Conservation (phyloP, 495 filamentous ascomycete species). For the Hypoxylon fragiforme region DNA sequence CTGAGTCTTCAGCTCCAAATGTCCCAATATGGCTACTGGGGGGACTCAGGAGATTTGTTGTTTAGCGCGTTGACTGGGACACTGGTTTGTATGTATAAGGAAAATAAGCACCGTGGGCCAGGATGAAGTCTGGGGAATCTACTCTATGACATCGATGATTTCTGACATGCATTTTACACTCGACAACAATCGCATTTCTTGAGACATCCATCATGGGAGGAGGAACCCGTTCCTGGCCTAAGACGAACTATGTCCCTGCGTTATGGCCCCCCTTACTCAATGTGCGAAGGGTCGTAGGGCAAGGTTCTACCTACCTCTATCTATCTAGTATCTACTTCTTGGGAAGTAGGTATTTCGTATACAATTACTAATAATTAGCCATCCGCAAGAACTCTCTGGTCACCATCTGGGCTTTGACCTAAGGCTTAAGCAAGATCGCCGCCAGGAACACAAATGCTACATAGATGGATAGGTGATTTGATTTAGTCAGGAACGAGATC, state of each 20-base stretch:
- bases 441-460: too few species aligned
- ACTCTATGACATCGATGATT: neutral
- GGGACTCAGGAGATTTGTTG: neutral
- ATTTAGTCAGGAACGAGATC: constrained; percentile 24
- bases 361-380: too few species aligned
- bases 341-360: too few species aligned
- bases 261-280: constrained; percentile 15
- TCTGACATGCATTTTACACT: constrained; percentile 8
- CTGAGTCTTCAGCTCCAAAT: neutral
- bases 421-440: constrained; percentile 12
- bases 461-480: constrained; percentile 4
- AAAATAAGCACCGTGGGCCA: constrained; percentile 7
- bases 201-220: constrained; percentile 24
- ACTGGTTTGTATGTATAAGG: neutral
- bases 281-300: constrained; percentile 18
- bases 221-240: constrained; percentile 23
- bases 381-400: constrained; percentile 4
- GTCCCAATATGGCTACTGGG: constrained; percentile 3
- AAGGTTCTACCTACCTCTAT: too few species aligned
- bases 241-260: constrained; percentile 15
- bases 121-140: neutral
- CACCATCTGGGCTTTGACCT: neutral
- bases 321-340: too few species aligned
- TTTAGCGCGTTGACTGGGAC: neutral
- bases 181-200: constrained; percentile 21